Evolutionary conservation across 2,329 filamentous ascomycete species (phyloP).

Genomic region (Fusarium anguioides): DNA sequence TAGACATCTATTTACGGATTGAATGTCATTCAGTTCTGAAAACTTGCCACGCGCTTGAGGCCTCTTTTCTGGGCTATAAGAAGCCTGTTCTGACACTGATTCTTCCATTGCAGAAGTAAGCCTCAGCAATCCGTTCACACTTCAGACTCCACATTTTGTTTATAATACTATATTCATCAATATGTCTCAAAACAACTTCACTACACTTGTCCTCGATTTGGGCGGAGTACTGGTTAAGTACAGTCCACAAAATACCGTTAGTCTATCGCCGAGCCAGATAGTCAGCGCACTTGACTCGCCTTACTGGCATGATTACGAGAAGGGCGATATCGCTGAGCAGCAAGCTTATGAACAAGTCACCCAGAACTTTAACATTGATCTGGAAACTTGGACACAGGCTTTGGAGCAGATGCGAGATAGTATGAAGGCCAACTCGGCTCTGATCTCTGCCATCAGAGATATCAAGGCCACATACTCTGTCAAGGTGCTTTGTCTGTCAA

Average conservation of each 20-base stretch:
- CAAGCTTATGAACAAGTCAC: not conserved
- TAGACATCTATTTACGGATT: too few species aligned
- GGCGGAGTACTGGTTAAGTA: not conserved
- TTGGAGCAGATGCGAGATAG: not conserved
- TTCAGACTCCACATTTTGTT: too few species aligned
- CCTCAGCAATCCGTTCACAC: too few species aligned
- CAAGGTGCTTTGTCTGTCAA: not conserved
- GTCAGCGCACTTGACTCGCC: not conserved
- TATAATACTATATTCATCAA: too few species aligned
- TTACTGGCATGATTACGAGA: slow-evolving; percentile 5
- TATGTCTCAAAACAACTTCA: not conserved
- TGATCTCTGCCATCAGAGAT: not conserved
- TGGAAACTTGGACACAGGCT: not conserved
- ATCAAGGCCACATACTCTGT: not conserved
- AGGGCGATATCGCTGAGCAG: not conserved
- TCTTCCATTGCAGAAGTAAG: too few species aligned
- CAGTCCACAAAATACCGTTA: not conserved
- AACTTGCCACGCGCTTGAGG: too few species aligned
- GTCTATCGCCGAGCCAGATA: not conserved
- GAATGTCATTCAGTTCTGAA: too few species aligned
- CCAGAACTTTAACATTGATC: not conserved
- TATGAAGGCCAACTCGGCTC: not conserved
- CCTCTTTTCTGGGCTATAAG: too few species aligned
- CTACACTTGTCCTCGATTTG: not conserved
- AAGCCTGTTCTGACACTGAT: too few species aligned